phyloP scores from a whole-genome alignment of 805 yeast species.

The Cyberlindnera maritima region DNA sequence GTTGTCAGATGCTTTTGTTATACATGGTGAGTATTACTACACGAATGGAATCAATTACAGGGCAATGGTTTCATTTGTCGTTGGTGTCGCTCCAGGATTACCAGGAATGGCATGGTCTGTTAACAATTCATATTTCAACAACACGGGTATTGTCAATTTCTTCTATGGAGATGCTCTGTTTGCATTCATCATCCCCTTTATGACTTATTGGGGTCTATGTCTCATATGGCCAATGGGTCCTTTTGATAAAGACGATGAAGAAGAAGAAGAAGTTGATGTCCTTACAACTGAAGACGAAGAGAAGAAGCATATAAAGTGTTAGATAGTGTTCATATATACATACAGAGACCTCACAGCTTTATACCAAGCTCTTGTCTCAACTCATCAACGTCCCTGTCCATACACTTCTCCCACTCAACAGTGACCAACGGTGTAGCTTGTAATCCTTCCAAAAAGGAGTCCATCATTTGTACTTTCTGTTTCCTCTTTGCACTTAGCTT shows the following conservation, averaged over 20 bases:
- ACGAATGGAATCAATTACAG: conserved; percentile 42
- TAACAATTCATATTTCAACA: conserved; percentile 16
- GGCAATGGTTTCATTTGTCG: conserved; percentile 37
- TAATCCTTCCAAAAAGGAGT: conserved; percentile 73
- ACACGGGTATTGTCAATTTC: conserved; percentile 42
- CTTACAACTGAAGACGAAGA: conserved; percentile 20
- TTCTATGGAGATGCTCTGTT: conserved; percentile 43
- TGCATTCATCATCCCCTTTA: conserved; percentile 40
- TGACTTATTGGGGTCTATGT: conserved; percentile 33
- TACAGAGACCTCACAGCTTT: background rate
- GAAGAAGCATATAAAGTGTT: no score
- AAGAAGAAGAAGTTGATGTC: no score
- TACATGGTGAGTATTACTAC: conserved; percentile 33
- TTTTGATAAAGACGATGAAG: conserved; percentile 35
- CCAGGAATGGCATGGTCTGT: conserved; percentile 46
- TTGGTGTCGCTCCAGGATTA: conserved; percentile 45
- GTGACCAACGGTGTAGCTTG: conserved; percentile 75
- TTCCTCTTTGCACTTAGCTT: conserved; percentile 65
- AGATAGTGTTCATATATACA: no score
- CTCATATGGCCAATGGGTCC: conserved; percentile 12
- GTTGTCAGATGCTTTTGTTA: conserved; percentile 30
- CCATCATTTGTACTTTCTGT: conserved; percentile 47
- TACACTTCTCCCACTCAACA: conserved; percentile 86
- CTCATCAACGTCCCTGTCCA: conserved; percentile 70
- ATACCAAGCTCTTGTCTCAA: conserved; percentile 71